phyloP scores from a whole-genome alignment of 108 stramenopile genomes.

The Aurantiochytrium sp. region DNA sequence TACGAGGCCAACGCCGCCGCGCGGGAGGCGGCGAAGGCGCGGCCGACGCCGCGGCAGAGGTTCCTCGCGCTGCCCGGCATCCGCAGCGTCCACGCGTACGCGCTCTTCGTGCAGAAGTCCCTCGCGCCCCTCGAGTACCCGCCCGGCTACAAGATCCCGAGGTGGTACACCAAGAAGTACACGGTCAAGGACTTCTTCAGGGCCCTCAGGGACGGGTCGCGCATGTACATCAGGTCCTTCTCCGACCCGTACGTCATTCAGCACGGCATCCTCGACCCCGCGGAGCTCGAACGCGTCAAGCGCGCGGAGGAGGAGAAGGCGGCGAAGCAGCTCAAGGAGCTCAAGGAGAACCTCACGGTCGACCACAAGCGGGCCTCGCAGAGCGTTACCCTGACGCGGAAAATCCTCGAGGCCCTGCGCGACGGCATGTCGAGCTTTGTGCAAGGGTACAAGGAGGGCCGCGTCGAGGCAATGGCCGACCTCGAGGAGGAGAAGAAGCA shows the following conservation, averaged over 20 bases:
- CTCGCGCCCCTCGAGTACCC: too few species aligned
- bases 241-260: not conserved
- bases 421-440: not conserved
- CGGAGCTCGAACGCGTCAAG: not conserved
- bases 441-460: not conserved
- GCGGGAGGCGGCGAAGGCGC: too few species aligned
- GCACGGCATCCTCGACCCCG: not conserved
- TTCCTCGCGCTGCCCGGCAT: too few species aligned
- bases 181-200: too few species aligned
- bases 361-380: not conserved
- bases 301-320: not conserved
- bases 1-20: too few species aligned
- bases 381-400: not conserved
- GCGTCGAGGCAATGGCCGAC: not conserved
- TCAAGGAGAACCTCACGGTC: not conserved
- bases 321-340: not conserved
- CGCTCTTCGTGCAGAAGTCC: too few species aligned
- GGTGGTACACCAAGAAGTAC: too few species aligned
- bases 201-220: not conserved
- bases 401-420: not conserved
- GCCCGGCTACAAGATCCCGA: too few species aligned
- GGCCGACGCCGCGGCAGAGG: too few species aligned
- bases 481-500: not conserved
- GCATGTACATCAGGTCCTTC: not conserved
- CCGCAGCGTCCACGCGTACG: too few species aligned